Percentiles rank a stretch among this genome's conserved stretches.
These are phyloP conservation scores for Botrytis squamosa DNA, from an alignment of 2,329 filamentous ascomycete species.

Conservation along the genomic window DNA sequence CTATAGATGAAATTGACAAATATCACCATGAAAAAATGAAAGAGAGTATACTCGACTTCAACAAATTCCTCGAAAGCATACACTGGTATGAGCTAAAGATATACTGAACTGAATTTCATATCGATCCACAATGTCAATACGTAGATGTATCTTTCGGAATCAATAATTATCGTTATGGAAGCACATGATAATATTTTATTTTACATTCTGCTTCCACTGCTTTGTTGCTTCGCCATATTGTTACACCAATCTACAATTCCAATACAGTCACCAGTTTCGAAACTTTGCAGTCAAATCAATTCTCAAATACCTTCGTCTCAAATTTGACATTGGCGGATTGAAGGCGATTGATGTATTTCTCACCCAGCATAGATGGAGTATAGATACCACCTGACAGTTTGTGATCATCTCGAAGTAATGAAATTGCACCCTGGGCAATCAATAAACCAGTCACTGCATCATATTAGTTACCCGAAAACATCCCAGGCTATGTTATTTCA, in stretches of 20 bases:
- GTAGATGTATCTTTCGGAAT: background rate
- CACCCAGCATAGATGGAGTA: slow-evolving; percentile 70
- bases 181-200: background rate
- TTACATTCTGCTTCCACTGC: background rate
- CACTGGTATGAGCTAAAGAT: background rate
- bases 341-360: slow-evolving; percentile 63
- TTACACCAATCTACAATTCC: background rate
- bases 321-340: slow-evolving; percentile 59
- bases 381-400: slow-evolving; percentile 65
- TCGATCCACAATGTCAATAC: background rate
- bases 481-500: background rate
- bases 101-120: background rate
- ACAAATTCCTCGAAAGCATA: background rate
- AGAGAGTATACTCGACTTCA: background rate
- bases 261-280: background rate
- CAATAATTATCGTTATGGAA: background rate
- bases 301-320: slow-evolving; percentile 50
- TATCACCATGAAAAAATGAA: background rate
- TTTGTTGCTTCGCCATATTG: background rate
- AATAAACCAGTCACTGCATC: slow-evolving; percentile 61
- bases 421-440: slow-evolving; percentile 62
- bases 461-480: slow-evolving; percentile 21
- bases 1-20: background rate
- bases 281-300: background rate
- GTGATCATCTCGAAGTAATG: slow-evolving; percentile 60